These are phyloP conservation scores for Rhexocercosporidium sp. DNA, from an alignment of 2,329 filamentous ascomycete species.

Conservation along the genomic window DNA sequence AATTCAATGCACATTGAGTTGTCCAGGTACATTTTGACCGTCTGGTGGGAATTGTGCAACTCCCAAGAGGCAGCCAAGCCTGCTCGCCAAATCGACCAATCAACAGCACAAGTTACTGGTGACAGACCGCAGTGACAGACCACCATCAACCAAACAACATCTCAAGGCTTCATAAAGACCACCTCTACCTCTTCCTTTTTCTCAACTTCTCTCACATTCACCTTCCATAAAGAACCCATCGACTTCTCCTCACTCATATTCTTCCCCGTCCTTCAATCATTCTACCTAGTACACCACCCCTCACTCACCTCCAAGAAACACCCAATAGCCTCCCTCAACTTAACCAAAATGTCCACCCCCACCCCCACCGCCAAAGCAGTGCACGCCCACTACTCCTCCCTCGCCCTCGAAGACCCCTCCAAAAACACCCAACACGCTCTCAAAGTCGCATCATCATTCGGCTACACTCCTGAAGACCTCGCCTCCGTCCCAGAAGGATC, in stretches of 20 bases:
- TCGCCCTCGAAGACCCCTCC: constrained; percentile 10
- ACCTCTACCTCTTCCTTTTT: not conserved
- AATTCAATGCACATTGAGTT: not conserved
- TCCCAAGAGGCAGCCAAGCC: not conserved
- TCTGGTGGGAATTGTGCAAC: not conserved
- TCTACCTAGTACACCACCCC: not conserved
- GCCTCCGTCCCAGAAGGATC: constrained; percentile 29
- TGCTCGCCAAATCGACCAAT: not conserved
- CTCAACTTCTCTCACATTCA: not conserved
- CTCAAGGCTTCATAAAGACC: not conserved
- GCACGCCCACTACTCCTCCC: constrained; percentile 18
- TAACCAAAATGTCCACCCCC: not conserved
- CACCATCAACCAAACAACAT: not conserved
- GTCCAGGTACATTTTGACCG: not conserved
- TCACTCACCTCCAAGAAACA: not conserved
- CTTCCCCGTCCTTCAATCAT: not conserved
- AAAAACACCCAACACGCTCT: not conserved
- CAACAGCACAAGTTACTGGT: not conserved
- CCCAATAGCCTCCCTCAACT: not conserved
- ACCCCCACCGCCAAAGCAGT: constrained; percentile 15
- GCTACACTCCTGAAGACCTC: constrained; percentile 47
- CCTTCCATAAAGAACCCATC: too few relatives aligned
- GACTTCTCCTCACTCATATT: not conserved
- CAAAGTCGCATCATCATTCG: constrained; percentile 56
- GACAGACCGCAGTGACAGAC: not conserved